A percentile compares a stretch with the other conserved stretches of the same genome.
phyloP scores from a whole-genome alignment of 2,329 filamentous ascomycete genomes.

The Tolypocladium endophyticum region DNA sequence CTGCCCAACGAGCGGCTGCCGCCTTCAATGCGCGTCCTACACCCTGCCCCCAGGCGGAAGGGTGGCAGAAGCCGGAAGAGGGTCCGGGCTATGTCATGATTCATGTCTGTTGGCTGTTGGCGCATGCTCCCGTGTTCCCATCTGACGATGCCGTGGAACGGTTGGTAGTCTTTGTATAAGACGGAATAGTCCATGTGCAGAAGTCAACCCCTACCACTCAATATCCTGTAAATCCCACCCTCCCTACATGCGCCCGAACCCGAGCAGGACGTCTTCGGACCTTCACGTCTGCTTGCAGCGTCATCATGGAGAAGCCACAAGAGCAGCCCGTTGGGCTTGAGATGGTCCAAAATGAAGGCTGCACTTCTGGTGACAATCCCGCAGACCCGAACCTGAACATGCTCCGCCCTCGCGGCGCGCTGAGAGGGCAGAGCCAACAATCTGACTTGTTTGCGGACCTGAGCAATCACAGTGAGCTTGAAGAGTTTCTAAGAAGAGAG shows the following conservation, averaged over 20 bases:
- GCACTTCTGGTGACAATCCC: not conserved
- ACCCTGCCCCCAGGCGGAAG: not conserved
- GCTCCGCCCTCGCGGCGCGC: not conserved
- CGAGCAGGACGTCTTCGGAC: not conserved
- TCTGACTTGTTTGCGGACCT: slow-evolving; percentile 8
- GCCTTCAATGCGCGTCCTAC: not conserved
- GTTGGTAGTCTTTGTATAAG: not conserved
- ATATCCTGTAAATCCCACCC: not conserved
- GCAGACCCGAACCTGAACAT: not conserved
- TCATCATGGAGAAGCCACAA: not conserved
- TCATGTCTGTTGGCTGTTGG: not conserved
- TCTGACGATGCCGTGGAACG: not conserved
- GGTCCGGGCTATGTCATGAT: not conserved
- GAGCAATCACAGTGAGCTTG: slow-evolving; percentile 6
- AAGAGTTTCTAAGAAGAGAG: slow-evolving; percentile 3
- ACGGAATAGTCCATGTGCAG: not conserved
- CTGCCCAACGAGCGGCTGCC: not conserved
- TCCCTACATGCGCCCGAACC: not conserved
- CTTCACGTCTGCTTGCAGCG: not conserved
- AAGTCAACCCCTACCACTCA: not conserved
- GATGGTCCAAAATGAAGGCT: not conserved
- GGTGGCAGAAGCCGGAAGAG: not conserved
- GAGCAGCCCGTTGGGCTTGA: not conserved
- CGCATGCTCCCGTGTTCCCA: not conserved
- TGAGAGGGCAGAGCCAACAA: not conserved